These are phyloP conservation scores for Ceratobasidium sp. DNA, from an alignment of 1,284 basidiomycete genomes.

Conservation along the genomic window DNA sequence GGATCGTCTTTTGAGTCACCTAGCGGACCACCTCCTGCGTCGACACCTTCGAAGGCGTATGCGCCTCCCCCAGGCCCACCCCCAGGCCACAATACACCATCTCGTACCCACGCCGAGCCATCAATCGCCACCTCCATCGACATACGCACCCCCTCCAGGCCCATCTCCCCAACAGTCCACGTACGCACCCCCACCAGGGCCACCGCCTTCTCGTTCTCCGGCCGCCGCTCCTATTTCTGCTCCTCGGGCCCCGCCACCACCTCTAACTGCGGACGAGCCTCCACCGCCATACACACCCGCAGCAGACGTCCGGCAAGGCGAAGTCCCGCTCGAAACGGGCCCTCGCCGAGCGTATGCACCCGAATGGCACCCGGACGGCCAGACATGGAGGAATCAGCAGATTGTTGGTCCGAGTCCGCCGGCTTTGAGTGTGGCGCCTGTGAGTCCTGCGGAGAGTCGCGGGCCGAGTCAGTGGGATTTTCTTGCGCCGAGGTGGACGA, in stretches of 20 bases:
- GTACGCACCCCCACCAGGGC: constrained; percentile 46
- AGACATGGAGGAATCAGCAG: constrained; percentile 30
- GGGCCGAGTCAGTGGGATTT: constrained; percentile 4
- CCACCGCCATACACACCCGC: constrained; percentile 76
- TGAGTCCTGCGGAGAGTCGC: not conserved
- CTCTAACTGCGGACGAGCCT: constrained; percentile 57
- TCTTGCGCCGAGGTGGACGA: not conserved
- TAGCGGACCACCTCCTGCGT: not conserved
- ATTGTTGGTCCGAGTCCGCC: constrained; percentile 13
- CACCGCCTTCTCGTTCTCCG: constrained; percentile 34
- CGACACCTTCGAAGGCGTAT: constrained; percentile 5
- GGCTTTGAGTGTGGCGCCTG: too few relatives aligned
- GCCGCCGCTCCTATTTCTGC: constrained; percentile 6
- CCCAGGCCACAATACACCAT: constrained; percentile 8
- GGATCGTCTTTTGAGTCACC: not conserved
- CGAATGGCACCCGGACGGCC: constrained; percentile 41
- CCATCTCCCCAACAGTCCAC: not conserved
- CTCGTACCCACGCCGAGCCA: constrained; percentile 2
- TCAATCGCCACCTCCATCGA: constrained; percentile 7
- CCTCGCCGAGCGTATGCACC: constrained; percentile 66
- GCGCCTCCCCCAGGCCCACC: constrained; percentile 28
- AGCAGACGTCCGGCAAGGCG: constrained; percentile 68
- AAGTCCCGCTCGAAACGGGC: constrained; percentile 71
- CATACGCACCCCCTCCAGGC: constrained; percentile 5
- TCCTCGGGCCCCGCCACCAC: constrained; percentile 28